These are phyloP conservation scores for Phaseolus lunatus DNA, from an alignment of 306 rosid genomes.

Conservation along the genomic window DNA sequence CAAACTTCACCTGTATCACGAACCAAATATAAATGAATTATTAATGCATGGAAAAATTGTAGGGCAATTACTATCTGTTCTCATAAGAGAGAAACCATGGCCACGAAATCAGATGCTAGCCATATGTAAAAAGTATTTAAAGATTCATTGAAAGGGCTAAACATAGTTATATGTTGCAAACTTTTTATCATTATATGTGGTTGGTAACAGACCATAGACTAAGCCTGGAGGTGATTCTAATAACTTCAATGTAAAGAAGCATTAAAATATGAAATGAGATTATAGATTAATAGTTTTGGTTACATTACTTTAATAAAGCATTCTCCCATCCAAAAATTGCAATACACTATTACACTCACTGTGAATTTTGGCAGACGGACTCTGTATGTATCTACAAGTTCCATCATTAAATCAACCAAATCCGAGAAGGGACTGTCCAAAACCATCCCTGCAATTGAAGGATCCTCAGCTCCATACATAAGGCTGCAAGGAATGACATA, in stretches of 20 bases:
- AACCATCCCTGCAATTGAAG: constrained; percentile 98
- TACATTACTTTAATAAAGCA: background rate
- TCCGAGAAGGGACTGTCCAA: constrained; percentile 97
- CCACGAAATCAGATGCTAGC: background rate
- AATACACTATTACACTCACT: constrained; percentile 67
- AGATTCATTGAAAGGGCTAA: constrained; percentile 5
- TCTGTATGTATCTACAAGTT: constrained; percentile 84
- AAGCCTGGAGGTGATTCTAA: too few species aligned
- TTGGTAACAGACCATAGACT: too few species aligned
- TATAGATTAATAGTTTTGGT: background rate
- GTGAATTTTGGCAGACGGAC: constrained; percentile 93
- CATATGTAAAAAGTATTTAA: background rate
- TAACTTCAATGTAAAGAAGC: background rate
- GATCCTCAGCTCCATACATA: constrained; percentile 96
- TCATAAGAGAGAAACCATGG: background rate
- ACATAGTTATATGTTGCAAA: background rate
- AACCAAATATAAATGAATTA: background rate
- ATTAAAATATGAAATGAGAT: constrained; percentile 31
- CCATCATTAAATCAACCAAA: constrained; percentile 99
- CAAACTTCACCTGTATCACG: constrained; percentile 78
- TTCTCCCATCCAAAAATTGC: constrained; percentile 7
- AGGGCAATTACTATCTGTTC: constrained; percentile 9
- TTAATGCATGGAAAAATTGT: constrained; percentile 6
- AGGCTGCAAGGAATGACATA: constrained; percentile 68
- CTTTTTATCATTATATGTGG: background rate